Percentiles rank a stretch among this genome's conserved stretches.
These are phyloP conservation scores for Aureobasidium sp. DNA, from an alignment of 2,329 filamentous ascomycete species.

Conservation along the genomic window DNA sequence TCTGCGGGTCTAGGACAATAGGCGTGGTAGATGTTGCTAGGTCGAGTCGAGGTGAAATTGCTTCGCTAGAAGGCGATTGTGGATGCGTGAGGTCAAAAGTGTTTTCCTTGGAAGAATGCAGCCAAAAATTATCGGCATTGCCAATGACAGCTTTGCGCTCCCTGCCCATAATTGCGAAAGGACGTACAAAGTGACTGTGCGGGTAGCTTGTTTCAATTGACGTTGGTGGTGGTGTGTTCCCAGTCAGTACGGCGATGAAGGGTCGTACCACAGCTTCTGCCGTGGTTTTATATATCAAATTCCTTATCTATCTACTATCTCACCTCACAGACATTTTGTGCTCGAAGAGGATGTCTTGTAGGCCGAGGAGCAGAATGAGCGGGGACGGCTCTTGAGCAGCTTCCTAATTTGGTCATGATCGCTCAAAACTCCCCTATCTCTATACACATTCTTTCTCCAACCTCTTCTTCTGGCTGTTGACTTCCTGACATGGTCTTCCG, in stretches of 20 bases:
- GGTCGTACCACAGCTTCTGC: not conserved
- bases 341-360: not conserved
- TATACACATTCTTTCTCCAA: not conserved
- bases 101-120: conserved; percentile 32
- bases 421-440: not conserved
- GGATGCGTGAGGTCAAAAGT: conserved; percentile 44
- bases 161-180: not conserved
- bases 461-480: not conserved
- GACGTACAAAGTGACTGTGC: not conserved
- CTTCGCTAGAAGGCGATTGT: conserved; percentile 23
- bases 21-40: conserved; percentile 24
- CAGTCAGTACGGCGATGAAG: not conserved
- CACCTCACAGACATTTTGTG: too few relatives aligned
- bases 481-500: not conserved
- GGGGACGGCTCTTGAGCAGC: not conserved
- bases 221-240: not conserved
- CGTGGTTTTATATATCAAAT: not conserved
- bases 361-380: not conserved
- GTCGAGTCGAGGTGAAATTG: conserved; percentile 19
- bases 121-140: conserved; percentile 38
- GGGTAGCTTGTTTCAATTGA: not conserved
- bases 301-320: not conserved
- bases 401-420: conserved; percentile 2
- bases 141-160: conserved; percentile 37
- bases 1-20: conserved; percentile 30